These are phyloP conservation scores for Fusarium citri DNA, from an alignment of 2,329 filamentous ascomycete genomes.

Conservation along the genomic window DNA sequence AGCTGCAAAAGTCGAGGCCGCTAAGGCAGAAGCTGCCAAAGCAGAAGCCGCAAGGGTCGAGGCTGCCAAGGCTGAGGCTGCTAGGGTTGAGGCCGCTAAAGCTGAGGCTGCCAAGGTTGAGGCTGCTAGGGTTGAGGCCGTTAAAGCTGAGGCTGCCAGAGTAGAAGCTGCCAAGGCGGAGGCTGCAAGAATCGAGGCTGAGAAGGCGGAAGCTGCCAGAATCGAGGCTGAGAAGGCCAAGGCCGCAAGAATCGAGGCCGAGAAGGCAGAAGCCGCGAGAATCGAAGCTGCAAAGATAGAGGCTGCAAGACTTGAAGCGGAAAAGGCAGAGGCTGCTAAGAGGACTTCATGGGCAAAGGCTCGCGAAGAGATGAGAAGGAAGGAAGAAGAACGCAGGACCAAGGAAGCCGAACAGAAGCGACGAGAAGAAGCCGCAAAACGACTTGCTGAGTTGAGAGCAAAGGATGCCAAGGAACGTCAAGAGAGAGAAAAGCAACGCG, in stretches of 20 bases:
- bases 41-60: neutral
- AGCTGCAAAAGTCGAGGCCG: neutral
- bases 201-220: constrained; percentile 65
- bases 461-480: constrained; percentile 64
- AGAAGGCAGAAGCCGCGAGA: neutral
- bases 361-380: constrained; percentile 72
- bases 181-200: constrained; percentile 43
- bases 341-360: constrained; percentile 75
- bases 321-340: constrained; percentile 26
- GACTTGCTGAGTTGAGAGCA: constrained; percentile 66
- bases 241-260: neutral
- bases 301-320: neutral
- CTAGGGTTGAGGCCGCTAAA: neutral
- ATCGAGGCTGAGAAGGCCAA: constrained; percentile 56
- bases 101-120: neutral
- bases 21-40: neutral
- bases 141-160: neutral
- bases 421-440: constrained; percentile 65
- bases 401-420: constrained; percentile 71
- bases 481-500: constrained; percentile 55
- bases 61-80: neutral
- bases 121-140: neutral
- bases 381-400: constrained; percentile 72
- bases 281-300: neutral
- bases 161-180: neutral